Evolutionary conservation across 768 basidiomycete species (phyloP).

Genomic region (Mycena olivaceomarginata): DNA sequence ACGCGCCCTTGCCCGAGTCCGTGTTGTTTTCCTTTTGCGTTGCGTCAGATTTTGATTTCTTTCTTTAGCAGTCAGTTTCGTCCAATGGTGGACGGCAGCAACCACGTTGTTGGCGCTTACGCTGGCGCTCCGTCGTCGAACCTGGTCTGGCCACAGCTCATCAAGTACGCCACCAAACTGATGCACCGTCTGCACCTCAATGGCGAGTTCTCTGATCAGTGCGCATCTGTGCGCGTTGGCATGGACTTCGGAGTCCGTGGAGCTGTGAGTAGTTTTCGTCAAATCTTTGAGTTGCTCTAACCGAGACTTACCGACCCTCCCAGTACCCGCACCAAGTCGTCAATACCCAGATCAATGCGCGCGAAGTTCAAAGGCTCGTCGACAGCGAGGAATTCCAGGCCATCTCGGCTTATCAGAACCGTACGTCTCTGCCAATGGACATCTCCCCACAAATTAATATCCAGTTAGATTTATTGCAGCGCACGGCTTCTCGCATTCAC

Average conservation of each 20-base stretch:
- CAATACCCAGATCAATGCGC: background rate
- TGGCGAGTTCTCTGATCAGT: background rate
- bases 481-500: background rate
- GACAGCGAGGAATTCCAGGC: background rate
- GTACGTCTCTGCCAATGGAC: background rate
- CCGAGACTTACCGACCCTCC: too few relatives aligned
- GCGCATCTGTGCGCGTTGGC: background rate
- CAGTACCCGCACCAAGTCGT: background rate
- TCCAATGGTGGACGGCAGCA: background rate
- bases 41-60: background rate
- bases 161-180: background rate
- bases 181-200: background rate
- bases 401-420: background rate
- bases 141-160: background rate
- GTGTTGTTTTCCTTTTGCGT: background rate
- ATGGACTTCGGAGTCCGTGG: background rate
- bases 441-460: background rate
- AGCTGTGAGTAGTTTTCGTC: background rate
- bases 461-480: background rate
- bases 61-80: background rate
- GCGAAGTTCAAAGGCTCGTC: background rate
- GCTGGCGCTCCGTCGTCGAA: background rate
- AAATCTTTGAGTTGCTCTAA: too few relatives aligned
- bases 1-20: background rate
- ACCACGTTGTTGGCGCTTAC: background rate